Evolutionary conservation across 345 rosid species (phyloP), one percentile per base, ranked within the genome.

Genomic region (Hibiscus tridactylites): DNA sequence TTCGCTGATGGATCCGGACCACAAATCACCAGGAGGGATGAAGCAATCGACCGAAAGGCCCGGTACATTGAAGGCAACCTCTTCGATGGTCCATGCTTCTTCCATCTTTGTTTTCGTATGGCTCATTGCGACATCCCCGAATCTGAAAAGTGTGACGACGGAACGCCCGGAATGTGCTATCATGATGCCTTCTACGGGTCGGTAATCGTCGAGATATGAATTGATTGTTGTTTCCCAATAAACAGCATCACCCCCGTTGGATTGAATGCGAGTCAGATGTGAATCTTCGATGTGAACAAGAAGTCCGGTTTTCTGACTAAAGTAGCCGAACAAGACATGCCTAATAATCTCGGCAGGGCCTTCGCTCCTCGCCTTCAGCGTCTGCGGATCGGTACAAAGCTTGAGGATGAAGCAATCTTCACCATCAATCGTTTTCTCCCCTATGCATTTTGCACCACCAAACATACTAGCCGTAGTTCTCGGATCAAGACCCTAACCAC

Each of bases 151-250:
- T 28, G 94, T 90, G 75, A 88, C 97, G 28, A 87, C 87, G 1
- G 97, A 88, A 17, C 81, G 89, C 5, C 98, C 97, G 0, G 96
- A 90, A 81, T 91, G 97, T 39, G 98, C 98, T 6, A 93, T 88
- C 97, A 93, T 88, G 68, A 91, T 86, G 61, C 98, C 97, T 74
- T 91, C 97, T 3, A 93, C 94, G 5, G 80, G 86, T 62, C 87
- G 85, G 77, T 93, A 93, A 76, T 93, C 94, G 6, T 90, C 88
- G 1, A 91, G 84, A 68, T 76, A 90, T 0, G 96, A 91, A 77
- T 90, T 90, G 77, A 88, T 87, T 1, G 98, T 90, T 0, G 98
- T 93, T 79, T 93, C 96, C 98, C 98, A 91, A 80, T 86, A 88
- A 49, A 89, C 91, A n/a, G 90, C 85, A 71, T 86, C 94, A 29